Percentiles rank a stretch among this genome's conserved stretches.
Evolutionary conservation across 345 rosid species (phyloP).

Genomic region (Firmiana major): DNA sequence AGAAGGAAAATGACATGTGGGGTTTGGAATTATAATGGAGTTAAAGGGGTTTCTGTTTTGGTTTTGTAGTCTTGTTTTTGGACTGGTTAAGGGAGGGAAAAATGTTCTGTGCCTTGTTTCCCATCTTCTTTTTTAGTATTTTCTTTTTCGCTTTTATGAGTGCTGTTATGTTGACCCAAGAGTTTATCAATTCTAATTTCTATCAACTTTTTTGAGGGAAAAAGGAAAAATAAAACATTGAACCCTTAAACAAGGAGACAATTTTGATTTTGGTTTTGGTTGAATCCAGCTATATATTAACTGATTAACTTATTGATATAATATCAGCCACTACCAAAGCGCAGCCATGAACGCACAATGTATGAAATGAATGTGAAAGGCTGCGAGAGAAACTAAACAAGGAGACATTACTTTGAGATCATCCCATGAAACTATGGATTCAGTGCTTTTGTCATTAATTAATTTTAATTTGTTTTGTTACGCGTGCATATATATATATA

Average conservation of each 20-base stretch:
- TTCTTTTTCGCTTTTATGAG: background rate
- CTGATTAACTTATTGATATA: background rate
- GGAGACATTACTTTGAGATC: background rate
- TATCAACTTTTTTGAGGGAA: background rate
- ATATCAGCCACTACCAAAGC: background rate
- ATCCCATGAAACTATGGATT: background rate
- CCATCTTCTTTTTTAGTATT: background rate
- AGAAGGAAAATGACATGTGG: conserved; percentile 18
- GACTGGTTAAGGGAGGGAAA: background rate
- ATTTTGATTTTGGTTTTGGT: background rate
- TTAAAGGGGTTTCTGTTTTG: background rate
- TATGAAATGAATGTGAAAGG: background rate
- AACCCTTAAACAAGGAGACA: background rate
- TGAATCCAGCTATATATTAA: conserved; percentile 5
- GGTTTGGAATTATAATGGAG: conserved; percentile 30
- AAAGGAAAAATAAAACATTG: background rate
- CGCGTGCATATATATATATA: too few relatives aligned
- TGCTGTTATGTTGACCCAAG: background rate
- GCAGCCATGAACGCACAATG: background rate
- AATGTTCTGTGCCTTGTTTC: background rate
- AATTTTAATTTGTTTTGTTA: too few relatives aligned
- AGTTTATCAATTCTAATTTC: background rate
- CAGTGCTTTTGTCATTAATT: background rate
- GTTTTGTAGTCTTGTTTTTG: conserved; percentile 17
- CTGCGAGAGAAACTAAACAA: background rate